Evolutionary conservation across 2,329 filamentous ascomycete species (phyloP).

Genomic region (Alternaria burnsii): DNA sequence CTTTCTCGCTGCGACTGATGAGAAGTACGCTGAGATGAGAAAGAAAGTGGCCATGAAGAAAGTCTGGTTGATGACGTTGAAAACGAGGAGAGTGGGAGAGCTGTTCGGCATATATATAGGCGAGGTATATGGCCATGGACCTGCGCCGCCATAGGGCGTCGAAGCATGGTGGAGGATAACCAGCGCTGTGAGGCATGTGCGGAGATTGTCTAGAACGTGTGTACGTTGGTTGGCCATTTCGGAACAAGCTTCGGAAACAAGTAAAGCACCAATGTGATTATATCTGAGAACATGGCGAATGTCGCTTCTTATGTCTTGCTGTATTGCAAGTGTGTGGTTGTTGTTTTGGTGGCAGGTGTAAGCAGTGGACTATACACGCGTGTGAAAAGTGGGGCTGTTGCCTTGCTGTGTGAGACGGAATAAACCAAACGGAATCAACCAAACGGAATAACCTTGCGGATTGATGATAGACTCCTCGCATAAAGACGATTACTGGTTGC

Average conservation of each 20-base stretch:
- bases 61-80: conserved; percentile 30
- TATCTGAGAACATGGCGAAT: not conserved
- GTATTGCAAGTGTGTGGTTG: not conserved
- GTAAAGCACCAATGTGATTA: not conserved
- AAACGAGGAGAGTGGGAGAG: conserved; percentile 15
- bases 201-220: conserved; percentile 30
- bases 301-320: not conserved
- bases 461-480: not conserved
- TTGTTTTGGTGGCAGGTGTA: not conserved
- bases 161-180: conserved; percentile 31
- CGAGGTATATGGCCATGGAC: conserved; percentile 24
- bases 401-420: not conserved
- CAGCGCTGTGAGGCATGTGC: conserved; percentile 29
- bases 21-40: conserved; percentile 32
- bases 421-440: not conserved
- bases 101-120: conserved; percentile 1
- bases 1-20: conserved; percentile 15
- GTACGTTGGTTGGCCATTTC: conserved; percentile 6
- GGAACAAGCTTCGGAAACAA: not conserved
- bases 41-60: conserved; percentile 37
- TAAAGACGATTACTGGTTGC: too few species aligned
- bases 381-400: conserved; percentile 2
- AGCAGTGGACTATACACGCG: not conserved
- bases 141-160: conserved; percentile 29
- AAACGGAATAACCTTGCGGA: not conserved